These are phyloP conservation scores for Spirogloea muscicola DNA, from an alignment of 139 green algal species.

Conservation along the genomic window DNA sequence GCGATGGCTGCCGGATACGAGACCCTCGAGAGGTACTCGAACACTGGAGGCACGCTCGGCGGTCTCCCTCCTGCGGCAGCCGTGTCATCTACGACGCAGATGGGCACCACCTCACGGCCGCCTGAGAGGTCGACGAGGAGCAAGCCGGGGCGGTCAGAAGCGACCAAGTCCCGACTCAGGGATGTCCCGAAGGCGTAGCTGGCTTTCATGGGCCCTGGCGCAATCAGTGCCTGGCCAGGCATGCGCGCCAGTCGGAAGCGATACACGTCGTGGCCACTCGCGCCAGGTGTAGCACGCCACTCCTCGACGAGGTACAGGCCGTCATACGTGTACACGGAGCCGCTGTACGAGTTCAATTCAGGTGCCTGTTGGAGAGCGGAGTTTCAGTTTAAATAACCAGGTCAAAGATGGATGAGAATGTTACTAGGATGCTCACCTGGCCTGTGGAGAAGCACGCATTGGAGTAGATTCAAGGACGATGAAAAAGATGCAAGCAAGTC, in stretches of 20 bases:
- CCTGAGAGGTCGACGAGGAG: constrained; percentile 22
- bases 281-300: not conserved
- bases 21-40: constrained; percentile 26
- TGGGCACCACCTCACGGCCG: constrained; percentile 10
- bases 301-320: constrained; percentile 30
- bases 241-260: constrained; percentile 37
- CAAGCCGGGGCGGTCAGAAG: not conserved
- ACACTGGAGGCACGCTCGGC: constrained; percentile 21
- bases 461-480: too few relatives aligned
- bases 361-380: too few relatives aligned
- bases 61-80: too few relatives aligned
- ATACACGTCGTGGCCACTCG: constrained; percentile 12
- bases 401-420: too few relatives aligned
- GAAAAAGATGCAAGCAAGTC: too few relatives aligned
- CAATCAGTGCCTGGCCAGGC: constrained; percentile 8
- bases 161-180: not conserved
- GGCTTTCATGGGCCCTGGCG: not conserved
- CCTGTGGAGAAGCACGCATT: too few relatives aligned
- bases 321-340: constrained; percentile 43
- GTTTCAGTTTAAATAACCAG: too few relatives aligned
- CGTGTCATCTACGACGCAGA: constrained; percentile 32
- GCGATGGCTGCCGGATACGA: not conserved
- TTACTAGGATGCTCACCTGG: too few relatives aligned
- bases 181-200: too few relatives aligned
- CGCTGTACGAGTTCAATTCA: constrained; percentile 14